phyloP scores from a whole-genome alignment of 176 grass and related monocot species.

The bread wheat (Triticum aestivum) region DNA sequence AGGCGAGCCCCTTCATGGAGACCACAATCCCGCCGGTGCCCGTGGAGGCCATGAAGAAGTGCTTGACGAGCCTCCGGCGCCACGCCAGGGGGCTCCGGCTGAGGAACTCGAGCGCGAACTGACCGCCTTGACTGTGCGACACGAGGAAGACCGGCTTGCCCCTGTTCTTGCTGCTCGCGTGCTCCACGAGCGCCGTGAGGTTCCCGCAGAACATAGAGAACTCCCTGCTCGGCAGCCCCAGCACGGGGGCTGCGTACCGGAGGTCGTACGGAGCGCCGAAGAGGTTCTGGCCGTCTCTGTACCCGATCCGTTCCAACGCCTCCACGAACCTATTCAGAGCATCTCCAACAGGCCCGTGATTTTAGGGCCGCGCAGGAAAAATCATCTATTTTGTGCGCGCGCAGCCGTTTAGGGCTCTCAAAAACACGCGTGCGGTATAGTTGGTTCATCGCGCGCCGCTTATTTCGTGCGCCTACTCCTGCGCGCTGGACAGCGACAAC shows the following conservation, averaged over 20 bases:
- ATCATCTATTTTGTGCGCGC: too few species aligned
- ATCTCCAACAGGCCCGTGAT: too few species aligned
- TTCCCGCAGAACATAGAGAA: neutral
- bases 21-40: neutral
- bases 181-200: neutral
- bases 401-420: too few species aligned
- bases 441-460: too few species aligned
- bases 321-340: neutral
- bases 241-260: constrained; percentile 19
- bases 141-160: neutral
- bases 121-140: constrained; percentile 16
- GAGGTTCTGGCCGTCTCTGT: constrained; percentile 27
- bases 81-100: constrained; percentile 23
- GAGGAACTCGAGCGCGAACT: constrained; percentile 30
- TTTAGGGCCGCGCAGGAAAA: too few species aligned
- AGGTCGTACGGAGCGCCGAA: constrained; percentile 53
- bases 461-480: too few species aligned
- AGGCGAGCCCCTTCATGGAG: neutral
- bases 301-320: constrained; percentile 20
- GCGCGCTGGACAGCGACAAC: too few species aligned
- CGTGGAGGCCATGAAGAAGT: constrained; percentile 30
- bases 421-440: too few species aligned
- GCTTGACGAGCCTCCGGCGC: constrained; percentile 32
- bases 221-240: neutral
- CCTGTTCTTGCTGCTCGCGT: neutral